Evolutionary conservation across 768 basidiomycete genomes (phyloP), one percentile per base, ranked within the genome.

Genomic region (Boletus barrowsii): DNA sequence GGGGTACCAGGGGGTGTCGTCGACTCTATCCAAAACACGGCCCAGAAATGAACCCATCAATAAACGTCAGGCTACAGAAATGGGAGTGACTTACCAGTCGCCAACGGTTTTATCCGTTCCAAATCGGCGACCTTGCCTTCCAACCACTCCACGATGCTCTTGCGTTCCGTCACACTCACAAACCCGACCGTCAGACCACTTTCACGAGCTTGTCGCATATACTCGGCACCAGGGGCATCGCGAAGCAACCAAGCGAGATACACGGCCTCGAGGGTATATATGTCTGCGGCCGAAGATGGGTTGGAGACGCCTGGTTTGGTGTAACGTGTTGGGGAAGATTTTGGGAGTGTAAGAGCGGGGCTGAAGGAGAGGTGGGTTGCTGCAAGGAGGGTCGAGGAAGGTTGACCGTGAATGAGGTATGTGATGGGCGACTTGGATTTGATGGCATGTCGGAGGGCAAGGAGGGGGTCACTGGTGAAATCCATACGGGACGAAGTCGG

Each of bases 91-190:
- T 32, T 36, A 72, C 63, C 68, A 47, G 42, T 57, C 40, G 62
- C 44, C 22, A 57, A 42, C 49, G 68, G 61, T 13, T 57, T 46
- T 46, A 72, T 70, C 18, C 61, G 59, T 17, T 66, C 68, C 49
- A 64, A 45, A 52, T 70, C 64, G 0, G 56, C 51, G 2, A 62
- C 56, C 33, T 73, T 78, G 35, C 89, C 85, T 62, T 88, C 83
- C 42, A 98, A 67, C 84, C 89, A 98, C 48, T 95, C 93, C 35
- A 91, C 83, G 0, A 96, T 84, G 42, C 78, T 78, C 74, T 90
- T 92, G 57, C 94, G 76, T 72, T 97, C 94, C 3, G 92, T 91
- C 33, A 93, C 83, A 60, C 88, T 86, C 37, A 98, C 91, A 67
- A 93, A 82, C 0, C 87, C 87, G 37, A 84, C 79, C 3, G 82